Evolutionary conservation across 2,329 filamentous ascomycete species (phyloP).

Genomic region (Blastomyces parvus): DNA sequence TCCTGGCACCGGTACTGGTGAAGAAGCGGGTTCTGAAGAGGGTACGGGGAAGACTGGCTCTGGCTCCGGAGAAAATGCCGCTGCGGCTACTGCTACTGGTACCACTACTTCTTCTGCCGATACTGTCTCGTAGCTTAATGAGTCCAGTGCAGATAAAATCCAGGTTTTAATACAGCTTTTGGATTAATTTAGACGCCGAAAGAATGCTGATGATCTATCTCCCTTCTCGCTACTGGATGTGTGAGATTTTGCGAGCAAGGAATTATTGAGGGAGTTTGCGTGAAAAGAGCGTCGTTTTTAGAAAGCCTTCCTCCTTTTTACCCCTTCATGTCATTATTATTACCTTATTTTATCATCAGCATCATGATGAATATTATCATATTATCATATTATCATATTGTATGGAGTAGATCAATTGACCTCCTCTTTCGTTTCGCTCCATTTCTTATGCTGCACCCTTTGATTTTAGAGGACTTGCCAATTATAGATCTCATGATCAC

Average conservation of each 20-base stretch:
- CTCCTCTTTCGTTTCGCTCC: neutral
- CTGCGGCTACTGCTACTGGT: neutral
- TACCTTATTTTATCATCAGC: neutral
- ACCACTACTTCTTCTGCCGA: neutral
- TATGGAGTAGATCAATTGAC: neutral
- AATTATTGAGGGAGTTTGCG: neutral
- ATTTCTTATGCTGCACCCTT: neutral
- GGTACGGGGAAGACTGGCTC: neutral
- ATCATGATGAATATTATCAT: neutral
- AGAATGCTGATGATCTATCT: too few species aligned
- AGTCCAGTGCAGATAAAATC: neutral
- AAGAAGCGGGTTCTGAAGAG: neutral
- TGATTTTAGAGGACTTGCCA: too few species aligned
- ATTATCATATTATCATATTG: neutral
- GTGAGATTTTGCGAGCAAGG: neutral
- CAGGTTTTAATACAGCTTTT: neutral
- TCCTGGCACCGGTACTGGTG: neutral
- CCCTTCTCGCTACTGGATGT: neutral
- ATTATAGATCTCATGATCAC: too few species aligned
- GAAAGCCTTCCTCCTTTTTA: neutral
- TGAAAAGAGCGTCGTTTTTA: neutral
- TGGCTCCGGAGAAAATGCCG: neutral
- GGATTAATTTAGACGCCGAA: too few species aligned
- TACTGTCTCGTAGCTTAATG: neutral
- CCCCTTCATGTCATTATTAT: neutral